A percentile compares a stretch with the other conserved stretches of the same genome.
phyloP scores from a whole-genome alignment of 306 rosid genomes.

The Vigna angularis region DNA sequence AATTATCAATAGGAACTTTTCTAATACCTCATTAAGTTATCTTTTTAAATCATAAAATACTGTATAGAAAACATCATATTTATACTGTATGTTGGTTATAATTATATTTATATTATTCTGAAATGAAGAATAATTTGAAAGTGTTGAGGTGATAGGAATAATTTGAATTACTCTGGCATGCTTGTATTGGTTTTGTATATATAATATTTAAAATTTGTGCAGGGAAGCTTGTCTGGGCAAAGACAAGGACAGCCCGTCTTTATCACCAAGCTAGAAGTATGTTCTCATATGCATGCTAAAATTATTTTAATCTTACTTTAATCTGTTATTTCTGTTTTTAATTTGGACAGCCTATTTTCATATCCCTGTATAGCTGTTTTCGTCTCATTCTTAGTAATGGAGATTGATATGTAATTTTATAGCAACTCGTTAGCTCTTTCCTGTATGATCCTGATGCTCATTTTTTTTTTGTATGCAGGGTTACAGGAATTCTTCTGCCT shows the following conservation, averaged over 20 bases:
- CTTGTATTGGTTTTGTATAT: constrained; percentile 42
- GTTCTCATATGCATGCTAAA: constrained; percentile 43
- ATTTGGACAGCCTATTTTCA: constrained; percentile 30
- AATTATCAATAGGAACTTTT: not conserved
- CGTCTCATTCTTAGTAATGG: constrained; percentile 15
- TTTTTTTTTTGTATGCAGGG: constrained; percentile 67
- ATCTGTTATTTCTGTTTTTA: constrained; percentile 5
- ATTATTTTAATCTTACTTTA: constrained; percentile 13
- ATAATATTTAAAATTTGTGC: constrained; percentile 51
- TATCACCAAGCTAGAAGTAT: constrained; percentile 92
- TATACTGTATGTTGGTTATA: constrained; percentile 17
- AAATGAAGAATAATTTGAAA: constrained; percentile 18
- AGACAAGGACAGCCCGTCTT: constrained; percentile 97
- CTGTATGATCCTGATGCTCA: constrained; percentile 39
- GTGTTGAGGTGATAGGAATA: constrained; percentile 26
- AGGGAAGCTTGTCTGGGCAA: constrained; percentile 98
- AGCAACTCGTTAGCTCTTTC: constrained; percentile 16
- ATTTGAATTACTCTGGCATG: constrained; percentile 30
- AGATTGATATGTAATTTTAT: constrained; percentile 9
- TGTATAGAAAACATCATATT: constrained; percentile 6
- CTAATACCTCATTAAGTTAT: not conserved
- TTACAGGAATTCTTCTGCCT: constrained; percentile 83
- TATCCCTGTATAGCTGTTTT: constrained; percentile 18
- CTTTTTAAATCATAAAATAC: constrained; percentile 18
- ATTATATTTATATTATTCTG: not conserved